Percentiles rank a stretch among this genome's conserved stretches.
These are phyloP conservation scores for Colletotrichum sp. DNA, from an alignment of 2,329 filamentous ascomycete species.

Conservation along the genomic window DNA sequence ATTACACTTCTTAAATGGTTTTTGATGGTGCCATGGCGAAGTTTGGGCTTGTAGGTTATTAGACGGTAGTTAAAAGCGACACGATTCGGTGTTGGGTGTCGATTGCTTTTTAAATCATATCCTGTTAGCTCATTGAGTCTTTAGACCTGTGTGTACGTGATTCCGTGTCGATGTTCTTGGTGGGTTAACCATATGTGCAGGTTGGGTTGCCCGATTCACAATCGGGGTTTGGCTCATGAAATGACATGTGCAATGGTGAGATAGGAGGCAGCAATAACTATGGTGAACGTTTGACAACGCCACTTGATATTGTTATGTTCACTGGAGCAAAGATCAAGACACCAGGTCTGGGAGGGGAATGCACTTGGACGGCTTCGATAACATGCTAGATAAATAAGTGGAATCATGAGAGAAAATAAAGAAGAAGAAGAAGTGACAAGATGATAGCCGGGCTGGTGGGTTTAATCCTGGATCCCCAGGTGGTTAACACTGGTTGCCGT, in stretches of 20 bases:
- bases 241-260: too few species aligned
- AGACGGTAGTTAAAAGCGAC: constrained; percentile 20
- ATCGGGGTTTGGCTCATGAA: neutral
- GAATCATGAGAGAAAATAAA: too few species aligned
- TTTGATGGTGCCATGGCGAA: neutral
- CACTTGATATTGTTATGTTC: accelerated
- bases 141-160: neutral
- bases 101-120: neutral
- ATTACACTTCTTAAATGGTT: constrained; percentile 52
- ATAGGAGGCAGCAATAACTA: too few species aligned
- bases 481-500: too few species aligned
- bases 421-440: too few species aligned
- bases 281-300: too few species aligned
- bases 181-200: neutral
- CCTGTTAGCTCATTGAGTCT: neutral
- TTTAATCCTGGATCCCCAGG: too few species aligned
- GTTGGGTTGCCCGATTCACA: neutral
- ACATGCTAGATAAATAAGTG: too few species aligned
- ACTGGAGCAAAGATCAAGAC: too few species aligned
- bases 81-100: constrained; percentile 9
- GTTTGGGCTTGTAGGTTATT: constrained; percentile 5
- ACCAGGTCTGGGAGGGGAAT: accelerated
- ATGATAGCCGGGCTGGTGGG: accelerated
- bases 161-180: neutral
- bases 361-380: too few species aligned